Evolutionary conservation across 805 yeast species (phyloP).

Genomic region (Kodamaea sagamina): DNA sequence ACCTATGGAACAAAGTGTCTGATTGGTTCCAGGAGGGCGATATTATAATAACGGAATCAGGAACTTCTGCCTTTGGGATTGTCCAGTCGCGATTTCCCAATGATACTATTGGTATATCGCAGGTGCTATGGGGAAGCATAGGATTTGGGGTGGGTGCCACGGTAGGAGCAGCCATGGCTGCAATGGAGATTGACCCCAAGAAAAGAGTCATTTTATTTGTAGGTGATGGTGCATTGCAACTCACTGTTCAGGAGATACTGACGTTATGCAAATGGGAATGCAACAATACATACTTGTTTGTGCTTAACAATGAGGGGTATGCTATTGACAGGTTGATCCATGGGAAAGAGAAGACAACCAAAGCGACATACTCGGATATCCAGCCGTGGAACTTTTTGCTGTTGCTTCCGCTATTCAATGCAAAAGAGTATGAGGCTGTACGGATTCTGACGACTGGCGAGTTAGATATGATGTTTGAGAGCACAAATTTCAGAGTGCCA

Average conservation of each 20-base stretch:
- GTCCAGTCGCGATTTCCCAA: constrained; percentile 28
- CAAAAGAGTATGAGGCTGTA: constrained; percentile 27
- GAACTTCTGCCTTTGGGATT: constrained; percentile 32
- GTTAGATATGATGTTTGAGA: constrained; percentile 27
- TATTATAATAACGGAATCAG: constrained; percentile 29
- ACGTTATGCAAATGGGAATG: constrained; percentile 37
- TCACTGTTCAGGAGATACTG: constrained; percentile 43
- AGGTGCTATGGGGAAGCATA: constrained; percentile 31
- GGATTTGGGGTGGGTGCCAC: constrained; percentile 33
- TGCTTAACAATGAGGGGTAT: constrained; percentile 43
- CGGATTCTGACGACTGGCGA: constrained; percentile 30
- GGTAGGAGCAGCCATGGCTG: constrained; percentile 32
- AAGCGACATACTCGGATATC: constrained; percentile 39
- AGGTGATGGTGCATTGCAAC: constrained; percentile 46
- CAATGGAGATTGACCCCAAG: constrained; percentile 20
- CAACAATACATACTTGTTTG: constrained; percentile 38
- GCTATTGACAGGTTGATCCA: constrained; percentile 44
- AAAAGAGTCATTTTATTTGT: constrained; percentile 41
- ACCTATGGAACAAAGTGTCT: constrained; percentile 27
- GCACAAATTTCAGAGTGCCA: constrained; percentile 30
- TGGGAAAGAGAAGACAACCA: constrained; percentile 24
- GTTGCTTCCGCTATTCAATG: constrained; percentile 35
- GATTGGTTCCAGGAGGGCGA: constrained; percentile 32
- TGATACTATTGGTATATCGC: constrained; percentile 27
- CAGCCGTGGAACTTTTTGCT: constrained; percentile 41